Conservation (phyloP, 495 filamentous ascomycete genomes). For the Penicillium chermesinum region DNA sequence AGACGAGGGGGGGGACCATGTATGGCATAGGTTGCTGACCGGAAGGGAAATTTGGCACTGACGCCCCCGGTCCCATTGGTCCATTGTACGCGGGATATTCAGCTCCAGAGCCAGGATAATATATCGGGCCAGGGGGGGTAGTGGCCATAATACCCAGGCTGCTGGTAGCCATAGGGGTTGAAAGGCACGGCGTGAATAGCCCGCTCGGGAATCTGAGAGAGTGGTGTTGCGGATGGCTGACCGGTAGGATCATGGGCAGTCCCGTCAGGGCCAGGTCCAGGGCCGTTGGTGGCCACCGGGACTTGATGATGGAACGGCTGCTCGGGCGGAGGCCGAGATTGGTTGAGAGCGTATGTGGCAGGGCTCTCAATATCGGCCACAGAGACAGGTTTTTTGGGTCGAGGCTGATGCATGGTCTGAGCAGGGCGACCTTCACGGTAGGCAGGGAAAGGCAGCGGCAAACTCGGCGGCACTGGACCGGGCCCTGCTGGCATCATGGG, state of each 20-base stretch:
- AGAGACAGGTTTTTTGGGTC: slow-evolving; percentile 90
- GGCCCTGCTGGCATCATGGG: slow-evolving; percentile 16
- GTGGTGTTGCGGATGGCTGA: slow-evolving; percentile 78
- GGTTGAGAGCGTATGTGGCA: slow-evolving; percentile 60
- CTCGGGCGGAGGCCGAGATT: slow-evolving; percentile 64
- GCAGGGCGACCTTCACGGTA: slow-evolving; percentile 74
- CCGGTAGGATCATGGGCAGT: slow-evolving; percentile 64
- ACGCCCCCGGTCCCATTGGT: slow-evolving; percentile 47
- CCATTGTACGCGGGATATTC: slow-evolving; percentile 37
- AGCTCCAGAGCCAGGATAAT: slow-evolving; percentile 44
- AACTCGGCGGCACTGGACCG: slow-evolving; percentile 35
- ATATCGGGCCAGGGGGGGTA: slow-evolving; percentile 51
- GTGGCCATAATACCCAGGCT: slow-evolving; percentile 59
- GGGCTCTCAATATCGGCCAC: slow-evolving; percentile 93
- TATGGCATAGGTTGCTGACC: slow-evolving; percentile 41
- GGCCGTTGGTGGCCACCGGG: slow-evolving; percentile 58
- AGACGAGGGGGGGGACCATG: slow-evolving; percentile 40
- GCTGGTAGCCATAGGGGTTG: slow-evolving; percentile 67
- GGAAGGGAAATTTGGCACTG: slow-evolving; percentile 51
- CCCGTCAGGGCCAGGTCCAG: slow-evolving; percentile 49
- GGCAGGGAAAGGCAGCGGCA: slow-evolving; percentile 54
- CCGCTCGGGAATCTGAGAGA: slow-evolving; percentile 91
- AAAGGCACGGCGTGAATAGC: slow-evolving; percentile 90
- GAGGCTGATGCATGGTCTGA: slow-evolving; percentile 88
- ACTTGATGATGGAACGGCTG: slow-evolving; percentile 93